Base-by-base conservation (phyloP, 257 asterid genomes). In the Solanum acaule region DNA sequence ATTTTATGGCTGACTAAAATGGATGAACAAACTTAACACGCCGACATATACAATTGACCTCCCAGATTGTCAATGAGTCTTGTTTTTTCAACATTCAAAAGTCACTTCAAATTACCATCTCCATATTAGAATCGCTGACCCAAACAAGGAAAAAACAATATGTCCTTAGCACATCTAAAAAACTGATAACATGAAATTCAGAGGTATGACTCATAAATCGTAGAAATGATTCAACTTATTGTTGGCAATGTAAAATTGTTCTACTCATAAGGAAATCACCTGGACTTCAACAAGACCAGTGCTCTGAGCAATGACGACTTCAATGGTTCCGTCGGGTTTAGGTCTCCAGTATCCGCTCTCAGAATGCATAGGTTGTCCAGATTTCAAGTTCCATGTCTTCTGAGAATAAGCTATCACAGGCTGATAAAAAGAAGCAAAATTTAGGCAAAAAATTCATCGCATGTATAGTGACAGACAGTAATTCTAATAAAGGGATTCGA, bases 341-440 rank as follows among this genome's bases (percentile, higher is more conserved):
- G 95, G 95, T 61, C 95, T 89, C 95, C 96, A 94, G 56, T 87
- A 95, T 27, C 98, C 98, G 42, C 93, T 94, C 92, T 95, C 98
- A 0, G 95, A 86, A 91, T 95, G 98, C 98, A 95, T 95, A 6
- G 95, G 93, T 78, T 94, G 94, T 31, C 93, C 95, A 42, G 93
- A 90, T 72, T 87, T 89, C 89, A 91, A 83, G 78, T 93, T 94
- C 98, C 98, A 93, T 4, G 98, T 95, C 92, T 94, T 93, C 3
- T 95, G 94, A 31, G 95, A 93, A 86, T 93, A 95, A 49, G 94
- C 92, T 34, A 95, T 89, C 86, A 94, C 94, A 7, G 98, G 95
- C 86, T 81, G 70, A 46, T 44, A 46, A 81, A 16, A 81, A 81
- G 5, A 46, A 49, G 29, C 20, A 81, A 49, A 79, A 2, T 81